phyloP scores from a whole-genome alignment of 2,329 filamentous ascomycete species.

The Aspergillus terreus region DNA sequence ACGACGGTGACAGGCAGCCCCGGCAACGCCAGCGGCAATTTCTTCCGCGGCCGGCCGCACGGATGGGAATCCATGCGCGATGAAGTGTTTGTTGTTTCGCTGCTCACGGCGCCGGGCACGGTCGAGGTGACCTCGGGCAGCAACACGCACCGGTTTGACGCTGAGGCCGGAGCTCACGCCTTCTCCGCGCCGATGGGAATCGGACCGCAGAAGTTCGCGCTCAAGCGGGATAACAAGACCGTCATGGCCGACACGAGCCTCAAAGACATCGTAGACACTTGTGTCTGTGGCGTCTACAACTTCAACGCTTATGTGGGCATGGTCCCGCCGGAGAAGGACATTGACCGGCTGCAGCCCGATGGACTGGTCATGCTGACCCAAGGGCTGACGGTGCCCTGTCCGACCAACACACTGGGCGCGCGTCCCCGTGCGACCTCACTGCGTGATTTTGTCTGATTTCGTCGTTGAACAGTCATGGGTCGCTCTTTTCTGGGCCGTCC shows the following conservation, averaged over 20 bases:
- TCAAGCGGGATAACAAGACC: conserved; percentile 39
- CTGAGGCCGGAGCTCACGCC: conserved; percentile 45
- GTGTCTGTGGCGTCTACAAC: conserved; percentile 52
- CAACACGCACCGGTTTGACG: conserved; percentile 43
- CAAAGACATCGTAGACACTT: conserved; percentile 49
- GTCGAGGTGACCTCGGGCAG: conserved; percentile 47
- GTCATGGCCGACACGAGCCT: conserved; percentile 47
- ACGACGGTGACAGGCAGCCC: conserved; percentile 43
- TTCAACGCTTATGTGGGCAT: conserved; percentile 56
- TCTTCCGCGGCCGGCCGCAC: conserved; percentile 46
- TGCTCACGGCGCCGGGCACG: conserved; percentile 45
- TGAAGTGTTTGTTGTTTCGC: conserved; percentile 51
- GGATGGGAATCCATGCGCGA: conserved; percentile 50
- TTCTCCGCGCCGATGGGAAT: conserved; percentile 47
- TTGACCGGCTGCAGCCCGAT: conserved; percentile 36
- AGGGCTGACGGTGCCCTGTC: conserved; percentile 27
- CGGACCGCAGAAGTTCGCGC: conserved; percentile 47
- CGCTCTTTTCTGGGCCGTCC: background rate
- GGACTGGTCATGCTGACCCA: conserved; percentile 27
- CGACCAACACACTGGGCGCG: conserved; percentile 24
- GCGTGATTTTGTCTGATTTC: background rate
- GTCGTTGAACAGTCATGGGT: background rate
- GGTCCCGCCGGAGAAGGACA: conserved; percentile 35
- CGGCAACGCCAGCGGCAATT: conserved; percentile 25
- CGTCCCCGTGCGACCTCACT: background rate